These are phyloP conservation scores for Edaphochlamys debaryana DNA, from an alignment of 139 green algal genomes.

Conservation along the genomic window DNA sequence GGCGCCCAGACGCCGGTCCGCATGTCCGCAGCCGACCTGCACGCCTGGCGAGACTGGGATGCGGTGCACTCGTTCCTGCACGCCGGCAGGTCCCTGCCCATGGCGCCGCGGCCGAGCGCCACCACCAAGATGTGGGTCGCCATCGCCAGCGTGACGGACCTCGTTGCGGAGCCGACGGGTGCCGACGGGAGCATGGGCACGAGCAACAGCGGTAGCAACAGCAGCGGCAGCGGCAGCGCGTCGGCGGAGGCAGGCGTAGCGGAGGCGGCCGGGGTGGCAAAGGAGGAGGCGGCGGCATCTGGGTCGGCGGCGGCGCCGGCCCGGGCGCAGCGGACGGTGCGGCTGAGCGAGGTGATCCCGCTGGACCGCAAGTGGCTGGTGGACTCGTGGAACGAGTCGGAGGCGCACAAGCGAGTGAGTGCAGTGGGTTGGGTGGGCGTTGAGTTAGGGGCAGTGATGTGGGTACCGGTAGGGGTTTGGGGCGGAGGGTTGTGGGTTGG, in stretches of 20 bases:
- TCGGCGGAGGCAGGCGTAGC: too few species aligned
- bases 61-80: neutral
- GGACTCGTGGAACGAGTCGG: too few species aligned
- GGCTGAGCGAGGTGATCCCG: too few species aligned
- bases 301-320: too few species aligned
- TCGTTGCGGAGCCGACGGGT: neutral
- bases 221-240: too few species aligned
- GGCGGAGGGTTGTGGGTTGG: neutral
- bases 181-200: neutral
- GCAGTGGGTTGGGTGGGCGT: too few species aligned
- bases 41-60: neutral
- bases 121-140: neutral
- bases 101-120: neutral
- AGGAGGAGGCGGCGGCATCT: too few species aligned
- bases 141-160: neutral
- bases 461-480: neutral
- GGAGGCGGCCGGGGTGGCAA: too few species aligned
- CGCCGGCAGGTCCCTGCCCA: neutral
- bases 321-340: too few species aligned
- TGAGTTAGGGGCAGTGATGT: too few species aligned
- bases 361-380: too few species aligned
- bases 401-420: too few species aligned
- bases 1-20: constrained; percentile 3
- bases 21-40: neutral
- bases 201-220: neutral